Evolutionary conservation across 1,139 yeast genomes (phyloP), one percentile per base, ranked within the genome.

Genomic region (Suhomyces taliae): DNA sequence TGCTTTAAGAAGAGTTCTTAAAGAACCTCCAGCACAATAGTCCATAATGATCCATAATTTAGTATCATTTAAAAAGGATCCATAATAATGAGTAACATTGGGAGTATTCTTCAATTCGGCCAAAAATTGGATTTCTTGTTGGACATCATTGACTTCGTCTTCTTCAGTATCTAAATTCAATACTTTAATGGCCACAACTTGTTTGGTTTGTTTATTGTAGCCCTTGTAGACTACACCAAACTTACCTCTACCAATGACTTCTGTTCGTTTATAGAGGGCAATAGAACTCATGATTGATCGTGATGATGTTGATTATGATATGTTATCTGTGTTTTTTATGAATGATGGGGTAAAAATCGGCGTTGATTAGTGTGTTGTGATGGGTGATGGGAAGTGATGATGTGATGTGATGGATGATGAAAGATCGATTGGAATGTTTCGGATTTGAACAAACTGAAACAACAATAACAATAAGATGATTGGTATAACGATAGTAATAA

Each of bases 1-100:
- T 0, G 98, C 90, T 59, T 87, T 84, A 47, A 95, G 73, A 44
- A 95, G 70, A 1, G 97, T 89, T 47, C 99, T 74, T 41, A 95
- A 81, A 0, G 96, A 88, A 0, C 99, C 99, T 11, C 99, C 99
- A 1, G 96, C 95, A 66, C 99, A 93, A 62, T 88, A 82, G 62
- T 95, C 99, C 98, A 95, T 95, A 48, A 95, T 83, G 63, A 95
- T 91, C 99, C 99, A 95, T 34, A 95, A 72, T 60, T 89, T 86
- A 8, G 97, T 87, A 41, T 93, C 97, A 52, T 84, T 81, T 37
- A 95, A 67, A 54, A 87, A 87, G 0, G 96, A 86, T 1, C 97
- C 98, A 62, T 87, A 88, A 67, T 95, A 95, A 55, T 87, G 91
- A 3, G 97, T 90, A 42, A 95, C 90, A 57, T 95, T 95, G 27